phyloP scores from a whole-genome alignment of 306 rosid genomes.

The Malus asiatica region DNA sequence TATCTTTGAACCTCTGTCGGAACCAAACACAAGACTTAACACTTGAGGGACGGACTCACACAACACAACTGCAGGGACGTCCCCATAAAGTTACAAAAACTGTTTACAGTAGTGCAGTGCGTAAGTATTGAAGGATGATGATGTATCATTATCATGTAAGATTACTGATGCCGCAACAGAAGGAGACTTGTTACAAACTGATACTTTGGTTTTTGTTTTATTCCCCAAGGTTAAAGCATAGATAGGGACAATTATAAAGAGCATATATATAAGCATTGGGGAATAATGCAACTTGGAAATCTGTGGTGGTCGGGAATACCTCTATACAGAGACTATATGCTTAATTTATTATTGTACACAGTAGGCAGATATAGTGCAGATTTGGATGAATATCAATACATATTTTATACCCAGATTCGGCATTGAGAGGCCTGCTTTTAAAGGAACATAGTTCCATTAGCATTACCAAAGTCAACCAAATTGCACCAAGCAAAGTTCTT shows the following conservation, averaged over 20 bases:
- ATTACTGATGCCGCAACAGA: not conserved
- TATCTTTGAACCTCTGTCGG: constrained; percentile 17
- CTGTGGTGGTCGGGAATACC: constrained; percentile 28
- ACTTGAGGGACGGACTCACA: not conserved
- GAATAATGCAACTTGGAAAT: constrained; percentile 37
- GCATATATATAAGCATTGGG: constrained; percentile 13
- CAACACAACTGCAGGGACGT: not conserved
- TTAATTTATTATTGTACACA: no score
- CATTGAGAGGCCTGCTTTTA: constrained; percentile 29
- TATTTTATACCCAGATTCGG: constrained; percentile 27
- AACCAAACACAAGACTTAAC: constrained; percentile 1
- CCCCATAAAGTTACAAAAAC: not conserved
- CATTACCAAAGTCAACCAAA: constrained; percentile 20
- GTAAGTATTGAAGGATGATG: not conserved
- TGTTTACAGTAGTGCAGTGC: not conserved
- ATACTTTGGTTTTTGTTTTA: constrained; percentile 5
- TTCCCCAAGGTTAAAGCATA: constrained; percentile 5
- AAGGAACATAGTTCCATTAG: constrained; percentile 11
- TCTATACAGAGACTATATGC: not conserved
- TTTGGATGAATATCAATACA: not conserved
- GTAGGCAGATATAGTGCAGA: not conserved
- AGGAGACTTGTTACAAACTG: not conserved
- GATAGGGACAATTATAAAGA: constrained; percentile 14
- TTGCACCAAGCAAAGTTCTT: not conserved
- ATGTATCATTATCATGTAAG: not conserved